These are phyloP conservation scores for Agaricus sinodeliciosus DNA, from an alignment of 768 basidiomycete species.

Conservation along the genomic window DNA sequence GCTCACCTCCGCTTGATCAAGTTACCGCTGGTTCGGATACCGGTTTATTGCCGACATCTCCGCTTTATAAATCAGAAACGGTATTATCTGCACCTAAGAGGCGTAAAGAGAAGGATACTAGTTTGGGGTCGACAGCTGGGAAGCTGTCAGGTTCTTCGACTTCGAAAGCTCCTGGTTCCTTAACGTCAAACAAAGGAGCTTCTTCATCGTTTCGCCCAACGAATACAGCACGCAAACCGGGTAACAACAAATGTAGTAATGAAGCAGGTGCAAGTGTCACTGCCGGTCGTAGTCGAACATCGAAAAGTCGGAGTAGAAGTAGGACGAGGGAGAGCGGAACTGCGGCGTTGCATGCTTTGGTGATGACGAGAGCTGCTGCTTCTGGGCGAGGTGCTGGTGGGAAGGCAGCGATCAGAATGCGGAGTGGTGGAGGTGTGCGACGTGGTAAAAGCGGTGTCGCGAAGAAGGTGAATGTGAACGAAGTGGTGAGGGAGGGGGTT, in stretches of 20 bases:
- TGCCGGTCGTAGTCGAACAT: background rate
- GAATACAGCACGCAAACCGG: background rate
- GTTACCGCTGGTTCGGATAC: background rate
- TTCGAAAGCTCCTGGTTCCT: background rate
- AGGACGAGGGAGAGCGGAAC: background rate
- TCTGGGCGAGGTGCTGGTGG: constrained; percentile 1
- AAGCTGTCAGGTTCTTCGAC: background rate
- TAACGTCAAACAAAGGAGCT: constrained; percentile 1
- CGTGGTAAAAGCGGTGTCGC: background rate
- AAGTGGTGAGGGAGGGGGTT: background rate
- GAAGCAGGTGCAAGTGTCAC: too few species aligned
- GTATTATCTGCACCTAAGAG: constrained; percentile 1
- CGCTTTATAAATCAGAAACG: background rate
- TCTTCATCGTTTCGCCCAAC: background rate
- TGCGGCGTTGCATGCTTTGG: background rate
- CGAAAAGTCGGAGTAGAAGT: constrained; percentile 8
- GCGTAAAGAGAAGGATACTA: constrained; percentile 4
- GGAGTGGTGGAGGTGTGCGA: background rate
- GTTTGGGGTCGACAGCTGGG: background rate
- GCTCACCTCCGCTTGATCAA: background rate
- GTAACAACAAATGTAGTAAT: background rate
- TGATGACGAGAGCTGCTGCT: constrained; percentile 4
- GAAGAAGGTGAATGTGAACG: constrained; percentile 2
- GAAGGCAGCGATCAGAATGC: background rate
- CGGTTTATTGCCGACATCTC: constrained; percentile 7